Conservation (phyloP, 2,329 filamentous ascomycete genomes). For the Pyrenochaeta sp. region DNA sequence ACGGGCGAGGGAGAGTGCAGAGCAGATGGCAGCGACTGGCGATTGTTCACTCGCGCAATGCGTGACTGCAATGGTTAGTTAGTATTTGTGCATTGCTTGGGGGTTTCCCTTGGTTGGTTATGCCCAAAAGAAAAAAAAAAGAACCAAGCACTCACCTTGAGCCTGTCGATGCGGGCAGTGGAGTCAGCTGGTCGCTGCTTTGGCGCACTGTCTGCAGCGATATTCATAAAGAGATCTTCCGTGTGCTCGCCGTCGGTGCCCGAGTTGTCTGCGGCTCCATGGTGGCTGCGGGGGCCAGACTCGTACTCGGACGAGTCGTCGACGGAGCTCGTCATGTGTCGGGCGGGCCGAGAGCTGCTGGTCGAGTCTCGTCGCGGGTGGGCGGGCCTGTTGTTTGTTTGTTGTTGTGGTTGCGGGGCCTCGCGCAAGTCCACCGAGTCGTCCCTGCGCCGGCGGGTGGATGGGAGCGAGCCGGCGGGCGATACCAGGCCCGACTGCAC, state of each 20-base stretch:
- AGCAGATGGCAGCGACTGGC: constrained; percentile 46
- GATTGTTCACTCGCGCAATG: constrained; percentile 45
- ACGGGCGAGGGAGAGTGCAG: constrained; percentile 37
- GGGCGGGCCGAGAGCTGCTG: constrained; percentile 23
- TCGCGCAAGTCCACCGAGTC: constrained; percentile 23
- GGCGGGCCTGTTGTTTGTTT: constrained; percentile 19
- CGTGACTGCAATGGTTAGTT: constrained; percentile 42
- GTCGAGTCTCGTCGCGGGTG: constrained; percentile 31
- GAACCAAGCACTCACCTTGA: constrained; percentile 39
- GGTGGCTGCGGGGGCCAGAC: constrained; percentile 35
- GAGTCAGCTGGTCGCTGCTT: constrained; percentile 35
- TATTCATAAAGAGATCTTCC: constrained; percentile 55
- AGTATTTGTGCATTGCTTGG: neutral
- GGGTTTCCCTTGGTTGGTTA: no score
- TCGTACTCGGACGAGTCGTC: constrained; percentile 44
- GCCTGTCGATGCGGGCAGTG: constrained; percentile 37
- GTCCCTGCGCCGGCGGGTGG: constrained; percentile 24
- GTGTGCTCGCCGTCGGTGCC: constrained; percentile 34
- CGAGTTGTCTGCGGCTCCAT: constrained; percentile 23
- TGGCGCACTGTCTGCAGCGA: constrained; percentile 49
- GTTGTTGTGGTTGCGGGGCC: constrained; percentile 15
- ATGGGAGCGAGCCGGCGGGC: constrained; percentile 28
- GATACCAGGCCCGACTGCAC: constrained; percentile 31
- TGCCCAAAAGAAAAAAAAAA: no score
- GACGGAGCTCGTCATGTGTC: constrained; percentile 40